Percentiles rank a stretch among this genome's conserved stretches.
Conservation (phyloP, 2,329 filamentous ascomycete species). For the Aureobasidium leucospermi region DNA sequence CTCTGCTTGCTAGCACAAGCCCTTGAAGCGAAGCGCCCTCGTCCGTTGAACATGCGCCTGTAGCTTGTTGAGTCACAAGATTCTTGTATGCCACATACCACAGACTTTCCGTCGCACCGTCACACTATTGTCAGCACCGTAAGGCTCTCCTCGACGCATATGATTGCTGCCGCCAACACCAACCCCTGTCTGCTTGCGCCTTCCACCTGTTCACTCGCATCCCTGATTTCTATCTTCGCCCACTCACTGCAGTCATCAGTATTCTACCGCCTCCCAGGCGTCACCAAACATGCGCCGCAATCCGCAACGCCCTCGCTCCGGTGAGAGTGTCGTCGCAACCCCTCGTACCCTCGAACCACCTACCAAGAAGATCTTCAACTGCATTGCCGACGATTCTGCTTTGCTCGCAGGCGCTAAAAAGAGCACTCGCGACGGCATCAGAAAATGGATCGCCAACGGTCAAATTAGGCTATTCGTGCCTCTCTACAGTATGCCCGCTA, state of each 20-base stretch:
- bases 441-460: conserved; percentile 44
- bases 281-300: conserved; percentile 12
- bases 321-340: background rate
- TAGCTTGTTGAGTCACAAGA: conserved; percentile 4
- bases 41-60: background rate
- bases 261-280: background rate
- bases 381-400: conserved; percentile 46
- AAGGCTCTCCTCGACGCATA: background rate
- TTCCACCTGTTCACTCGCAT: background rate
- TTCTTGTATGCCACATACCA: background rate
- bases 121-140: conserved; percentile 8
- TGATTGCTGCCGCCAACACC: conserved; percentile 6
- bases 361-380: conserved; percentile 44
- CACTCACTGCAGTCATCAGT: background rate
- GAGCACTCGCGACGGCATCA: conserved; percentile 45
- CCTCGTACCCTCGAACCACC: conserved; percentile 8
- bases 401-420: conserved; percentile 45
- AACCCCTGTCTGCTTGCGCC: background rate
- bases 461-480: conserved; percentile 45
- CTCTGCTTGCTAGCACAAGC: background rate
- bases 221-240: background rate
- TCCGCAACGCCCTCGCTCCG: conserved; percentile 5
- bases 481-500: conserved; percentile 38
- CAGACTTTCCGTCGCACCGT: background rate
- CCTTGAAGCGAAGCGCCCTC: background rate